Base-by-base conservation (phyloP, 768 basidiomycete genomes). In the Favolaschia claudopus region DNA sequence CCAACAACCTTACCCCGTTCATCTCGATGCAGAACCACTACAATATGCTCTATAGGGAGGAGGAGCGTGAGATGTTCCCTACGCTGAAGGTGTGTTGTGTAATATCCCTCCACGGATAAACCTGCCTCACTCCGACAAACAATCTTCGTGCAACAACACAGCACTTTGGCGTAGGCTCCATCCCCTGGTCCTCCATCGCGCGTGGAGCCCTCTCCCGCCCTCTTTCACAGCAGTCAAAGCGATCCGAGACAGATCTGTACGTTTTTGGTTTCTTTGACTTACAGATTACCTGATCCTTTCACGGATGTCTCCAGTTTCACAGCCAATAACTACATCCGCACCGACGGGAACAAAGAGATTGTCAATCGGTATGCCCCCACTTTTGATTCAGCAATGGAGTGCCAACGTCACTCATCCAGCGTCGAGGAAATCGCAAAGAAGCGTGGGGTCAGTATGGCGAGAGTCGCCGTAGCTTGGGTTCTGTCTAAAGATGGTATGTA, bases 401-500 rank as follows among this genome's bases (percentile, higher is more conserved):
- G 20, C 12, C 28, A n/a, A n/a, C n/a, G n/a, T n/a, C 33, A 3
- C 25, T 33, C 8, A 43, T 32, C 13, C 39, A 58, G 56, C 19
- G 56, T 58, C 32, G 56, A 58, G 24, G 37, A 56, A 25, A 47
- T 56, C 27, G 44, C 55, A 13, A 65, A 68, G 32, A 76, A 64
- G 62, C 74, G 70, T 46, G 73, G 74, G 2, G 64, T 75, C n/a
- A 77, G 69, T 53, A 82, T 81, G 79, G 77, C 77, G 0, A 74
- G 79, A 49, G 66, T 82, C 48, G 72, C 79, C 7, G 58, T 79
- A 34, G 75, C 80, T 14, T 81, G 78, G 76, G 65, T 71, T 20
- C 58, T 75, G 25, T 50, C 53, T 33, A 77, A 76, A 39, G 69
- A 70, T 3, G 67, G 75, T 69, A 1, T 13, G 58, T 7, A 36